Evolutionary conservation across 352 stramenopile species (phyloP).

Genomic region (Pythium aquatile): DNA sequence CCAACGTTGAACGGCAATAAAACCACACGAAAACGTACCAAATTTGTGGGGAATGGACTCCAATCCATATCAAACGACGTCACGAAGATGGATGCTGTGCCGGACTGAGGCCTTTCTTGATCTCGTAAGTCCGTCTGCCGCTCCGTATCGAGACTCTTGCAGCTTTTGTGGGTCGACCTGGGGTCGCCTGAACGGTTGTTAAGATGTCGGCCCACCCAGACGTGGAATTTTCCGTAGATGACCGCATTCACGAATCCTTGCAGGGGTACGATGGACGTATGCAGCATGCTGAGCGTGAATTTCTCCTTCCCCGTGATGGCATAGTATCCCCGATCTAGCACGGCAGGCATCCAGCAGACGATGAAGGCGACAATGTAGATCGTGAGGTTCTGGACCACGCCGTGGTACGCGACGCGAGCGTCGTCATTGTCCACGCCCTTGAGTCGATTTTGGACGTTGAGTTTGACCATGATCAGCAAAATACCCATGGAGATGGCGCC

Average conservation of each 20-base stretch:
- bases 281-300: conserved; percentile 64
- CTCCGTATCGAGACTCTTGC: conserved; percentile 34
- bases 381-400: conserved; percentile 79
- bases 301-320: conserved; percentile 55
- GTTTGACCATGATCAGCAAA: conserved; percentile 74
- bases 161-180: conserved; percentile 11
- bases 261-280: conserved; percentile 75
- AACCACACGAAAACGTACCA: conserved; percentile 32
- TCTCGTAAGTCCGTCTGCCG: conserved; percentile 40
- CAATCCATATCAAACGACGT: conserved; percentile 85
- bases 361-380: conserved; percentile 82
- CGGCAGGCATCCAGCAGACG: conserved; percentile 72
- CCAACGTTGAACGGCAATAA: no score
- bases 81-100: conserved; percentile 75
- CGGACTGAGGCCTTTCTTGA: conserved; percentile 56
- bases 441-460: conserved; percentile 74
- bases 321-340: conserved; percentile 61
- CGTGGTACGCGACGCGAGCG: conserved; percentile 71
- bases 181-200: conserved; percentile 13
- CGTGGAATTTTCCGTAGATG: conserved; percentile 86
- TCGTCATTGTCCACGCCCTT: conserved; percentile 75
- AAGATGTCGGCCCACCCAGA: conserved; percentile 71
- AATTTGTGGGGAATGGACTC: conserved; percentile 55
- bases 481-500: conserved; percentile 52
- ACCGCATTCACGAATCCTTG: conserved; percentile 85